Conservation (phyloP, 805 yeast species). For the Priceomyces castillae region DNA sequence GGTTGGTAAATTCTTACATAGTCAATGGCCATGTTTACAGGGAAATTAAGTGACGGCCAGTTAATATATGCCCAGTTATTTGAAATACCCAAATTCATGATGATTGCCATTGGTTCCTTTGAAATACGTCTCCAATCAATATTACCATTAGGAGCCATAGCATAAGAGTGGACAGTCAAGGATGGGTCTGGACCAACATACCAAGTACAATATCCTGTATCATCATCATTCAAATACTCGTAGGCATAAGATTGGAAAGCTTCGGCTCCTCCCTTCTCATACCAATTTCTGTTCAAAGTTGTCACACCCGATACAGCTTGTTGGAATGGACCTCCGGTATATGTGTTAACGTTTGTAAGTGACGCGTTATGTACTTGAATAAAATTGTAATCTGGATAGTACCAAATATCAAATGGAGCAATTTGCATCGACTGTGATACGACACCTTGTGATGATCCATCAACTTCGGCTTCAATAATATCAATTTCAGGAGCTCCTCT, state of each 20-base stretch:
- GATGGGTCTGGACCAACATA: slow-evolving; percentile 31
- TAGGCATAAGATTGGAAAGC: slow-evolving; percentile 68
- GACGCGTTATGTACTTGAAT: slow-evolving; percentile 66
- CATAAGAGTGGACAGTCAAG: slow-evolving; percentile 43
- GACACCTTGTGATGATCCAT: slow-evolving; percentile 46
- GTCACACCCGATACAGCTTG: slow-evolving; percentile 85
- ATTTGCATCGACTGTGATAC: slow-evolving; percentile 89
- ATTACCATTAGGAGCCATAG: slow-evolving; percentile 39
- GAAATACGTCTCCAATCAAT: slow-evolving; percentile 35
- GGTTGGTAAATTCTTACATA: slow-evolving; percentile 73
- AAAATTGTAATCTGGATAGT: slow-evolving; percentile 79
- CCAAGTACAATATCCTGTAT: slow-evolving; percentile 14
- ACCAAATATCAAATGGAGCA: slow-evolving; percentile 96
- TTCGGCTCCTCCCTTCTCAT: slow-evolving; percentile 54
- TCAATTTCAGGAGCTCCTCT: slow-evolving; percentile 97
- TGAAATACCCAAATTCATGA: slow-evolving; percentile 40
- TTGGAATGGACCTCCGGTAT: slow-evolving; percentile 89
- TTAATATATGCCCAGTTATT: slow-evolving; percentile 41
- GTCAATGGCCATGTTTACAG: slow-evolving; percentile 36
- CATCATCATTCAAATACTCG: slow-evolving; percentile 14
- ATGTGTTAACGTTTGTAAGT: slow-evolving; percentile 78
- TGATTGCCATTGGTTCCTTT: slow-evolving; percentile 38
- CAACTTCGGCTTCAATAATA: slow-evolving; percentile 78
- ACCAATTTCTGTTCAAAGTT: slow-evolving; percentile 77
- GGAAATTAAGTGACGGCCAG: slow-evolving; percentile 33